Evolutionary conservation across 495 filamentous ascomycete genomes (phyloP).

Genomic region (Monascus purpureus): DNA sequence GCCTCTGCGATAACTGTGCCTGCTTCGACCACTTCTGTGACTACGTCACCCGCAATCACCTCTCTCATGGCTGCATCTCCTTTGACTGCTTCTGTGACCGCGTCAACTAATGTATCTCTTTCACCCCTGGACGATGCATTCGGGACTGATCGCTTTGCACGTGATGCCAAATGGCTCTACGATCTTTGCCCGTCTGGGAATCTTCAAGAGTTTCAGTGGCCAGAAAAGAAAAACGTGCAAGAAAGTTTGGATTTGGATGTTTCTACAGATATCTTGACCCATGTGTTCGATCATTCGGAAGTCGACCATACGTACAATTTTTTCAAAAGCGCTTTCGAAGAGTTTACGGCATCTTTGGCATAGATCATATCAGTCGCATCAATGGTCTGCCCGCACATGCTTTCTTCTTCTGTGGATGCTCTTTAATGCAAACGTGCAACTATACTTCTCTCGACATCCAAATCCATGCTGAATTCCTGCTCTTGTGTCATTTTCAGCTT

Average conservation of each 20-base stretch:
- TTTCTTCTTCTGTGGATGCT: background rate
- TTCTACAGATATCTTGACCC: conserved; percentile 2
- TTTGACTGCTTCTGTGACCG: too few relatives aligned
- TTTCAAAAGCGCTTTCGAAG: conserved; percentile 6
- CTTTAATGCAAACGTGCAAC: background rate
- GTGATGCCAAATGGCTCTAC: conserved; percentile 15
- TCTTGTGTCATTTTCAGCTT: background rate
- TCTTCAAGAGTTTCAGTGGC: conserved; percentile 11
- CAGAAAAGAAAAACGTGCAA: conserved; percentile 4
- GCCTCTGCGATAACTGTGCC: background rate
- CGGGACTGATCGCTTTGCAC: conserved; percentile 14
- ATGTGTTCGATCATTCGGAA: conserved; percentile 7
- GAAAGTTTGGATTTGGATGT: conserved; percentile 6
- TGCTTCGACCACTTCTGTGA: too few relatives aligned
- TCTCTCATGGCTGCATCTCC: too few relatives aligned
- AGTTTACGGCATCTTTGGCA: conserved; percentile 7
- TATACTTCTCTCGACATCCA: background rate
- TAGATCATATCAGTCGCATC: background rate
- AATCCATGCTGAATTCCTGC: background rate
- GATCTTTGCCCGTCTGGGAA: conserved; percentile 15
- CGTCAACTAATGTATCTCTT: too few relatives aligned
- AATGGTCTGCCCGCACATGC: background rate
- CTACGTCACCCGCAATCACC: too few relatives aligned
- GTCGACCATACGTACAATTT: conserved; percentile 5
- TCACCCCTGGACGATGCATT: conserved; percentile 2